A percentile compares a stretch with the other conserved stretches of the same genome.
Conservation (phyloP, 805 yeast genomes). For the Yamadazyma akitaensis region DNA sequence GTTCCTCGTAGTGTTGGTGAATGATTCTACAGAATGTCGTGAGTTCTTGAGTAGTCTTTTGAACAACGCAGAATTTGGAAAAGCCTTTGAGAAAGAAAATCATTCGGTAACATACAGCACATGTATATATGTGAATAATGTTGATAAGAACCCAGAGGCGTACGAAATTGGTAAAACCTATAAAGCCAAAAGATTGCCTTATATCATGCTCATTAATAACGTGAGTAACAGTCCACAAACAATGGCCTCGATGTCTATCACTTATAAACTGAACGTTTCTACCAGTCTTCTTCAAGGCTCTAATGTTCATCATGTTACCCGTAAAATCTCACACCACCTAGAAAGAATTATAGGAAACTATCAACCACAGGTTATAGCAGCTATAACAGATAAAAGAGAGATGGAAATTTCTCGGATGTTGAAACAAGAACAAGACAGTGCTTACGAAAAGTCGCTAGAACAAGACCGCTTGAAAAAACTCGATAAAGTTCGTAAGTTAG, state of each 20-base stretch:
- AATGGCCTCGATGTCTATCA: conserved; percentile 38
- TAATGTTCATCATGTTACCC: conserved; percentile 15
- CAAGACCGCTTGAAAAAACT: conserved; percentile 55
- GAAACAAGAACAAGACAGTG: conserved; percentile 42
- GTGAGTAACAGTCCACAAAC: conserved; percentile 32
- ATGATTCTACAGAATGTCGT: conserved; percentile 21
- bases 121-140: conserved; percentile 28
- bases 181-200: conserved; percentile 28
- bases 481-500: conserved; percentile 24
- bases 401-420: conserved; percentile 36
- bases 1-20: conserved; percentile 31
- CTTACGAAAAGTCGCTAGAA: conserved; percentile 38
- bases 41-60: conserved; percentile 18
- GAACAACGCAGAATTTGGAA: conserved; percentile 16
- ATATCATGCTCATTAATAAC: conserved; percentile 36
- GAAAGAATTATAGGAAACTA: conserved; percentile 24
- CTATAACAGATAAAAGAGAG: conserved; percentile 38
- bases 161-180: conserved; percentile 35
- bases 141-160: conserved; percentile 33
- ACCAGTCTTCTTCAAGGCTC: conserved; percentile 16
- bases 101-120: conserved; percentile 26
- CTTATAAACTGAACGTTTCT: conserved; percentile 30
- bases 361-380: conserved; percentile 37
- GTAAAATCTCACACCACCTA: conserved; percentile 24
- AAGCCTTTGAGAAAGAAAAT: conserved; percentile 21